Base-by-base conservation (phyloP, 495 filamentous ascomycete genomes). In the Aspergillus kassunensis region DNA sequence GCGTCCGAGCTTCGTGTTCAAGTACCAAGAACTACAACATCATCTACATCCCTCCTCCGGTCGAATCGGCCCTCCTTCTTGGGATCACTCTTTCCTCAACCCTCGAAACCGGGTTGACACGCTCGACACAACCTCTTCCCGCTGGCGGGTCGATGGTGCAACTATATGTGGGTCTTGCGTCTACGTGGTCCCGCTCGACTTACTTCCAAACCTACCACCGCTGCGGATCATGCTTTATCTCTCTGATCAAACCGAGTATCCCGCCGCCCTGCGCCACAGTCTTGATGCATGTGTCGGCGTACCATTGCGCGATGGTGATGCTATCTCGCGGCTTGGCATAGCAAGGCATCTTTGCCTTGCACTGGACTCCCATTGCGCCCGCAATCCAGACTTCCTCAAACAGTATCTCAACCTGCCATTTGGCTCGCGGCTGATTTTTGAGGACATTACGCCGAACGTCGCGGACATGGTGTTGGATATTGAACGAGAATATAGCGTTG, bases 91-190 rank as follows among this genome's bases (percentile, higher is more conserved):
- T 19, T 49, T 39, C 16, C 45, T 49, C 7, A 49, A 49, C 20
- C 45, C 45, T 18, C 45, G 34, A 8, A 49, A 49, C n/a, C 33
- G 45, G 45, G 45, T 39, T 19, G 45, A 49, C 2, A 27, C 33
- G n/a, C 45, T 49, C 23, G 45, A 49, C 16, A 49, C 45, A 4
- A 13, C 33, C 45, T 39, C 45, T 4, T 49, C 45, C 21, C 45
- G 45, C 45, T 49, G 45, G 45, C 33, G 45, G 29, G 39, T 49
- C n/a, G 45, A 49, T 19, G 45, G 45, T 6, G 45, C 45, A 13
- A 49, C 45, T 6, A 49, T 49, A 13, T 49, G 45, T 39, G 45
- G 45, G 23, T 37, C 33, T 29, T 49, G 45, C 34, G 29, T 49
- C 31, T 49, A 39, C 30, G 34, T 23, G 13, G 34, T 49, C 2